Conservation (phyloP, 305 asterid species). For the Rubia balearica region DNA sequence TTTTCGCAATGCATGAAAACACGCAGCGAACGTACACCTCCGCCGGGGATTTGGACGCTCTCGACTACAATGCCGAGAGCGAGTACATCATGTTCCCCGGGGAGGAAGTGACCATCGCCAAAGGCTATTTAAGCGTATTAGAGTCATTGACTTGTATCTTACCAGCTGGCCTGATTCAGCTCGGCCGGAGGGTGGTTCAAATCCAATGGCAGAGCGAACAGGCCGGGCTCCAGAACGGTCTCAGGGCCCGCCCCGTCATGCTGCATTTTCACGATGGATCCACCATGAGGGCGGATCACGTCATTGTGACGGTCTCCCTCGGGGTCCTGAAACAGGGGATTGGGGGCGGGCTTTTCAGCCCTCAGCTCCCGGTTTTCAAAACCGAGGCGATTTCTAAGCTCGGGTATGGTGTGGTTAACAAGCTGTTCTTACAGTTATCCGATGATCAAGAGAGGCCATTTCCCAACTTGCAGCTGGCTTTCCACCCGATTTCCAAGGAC, state of each 20-base stretch:
- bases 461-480: constrained; percentile 66
- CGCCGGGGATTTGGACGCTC: constrained; percentile 45
- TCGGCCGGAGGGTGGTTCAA: constrained; percentile 47
- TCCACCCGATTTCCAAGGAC: constrained; percentile 34
- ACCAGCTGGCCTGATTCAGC: constrained; percentile 51
- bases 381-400: constrained; percentile 55
- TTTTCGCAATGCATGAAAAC: constrained; percentile 71
- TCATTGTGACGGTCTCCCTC: constrained; percentile 69
- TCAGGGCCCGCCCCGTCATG: constrained; percentile 37
- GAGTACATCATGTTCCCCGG: constrained; percentile 71
- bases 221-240: constrained; percentile 13
- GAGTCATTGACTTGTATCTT: constrained; percentile 52
- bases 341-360: constrained; percentile 42
- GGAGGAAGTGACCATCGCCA: constrained; percentile 67
- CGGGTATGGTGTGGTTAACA: constrained; percentile 78
- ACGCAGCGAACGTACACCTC: constrained; percentile 70
- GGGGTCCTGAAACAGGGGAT: constrained; percentile 69
- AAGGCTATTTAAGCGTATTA: constrained; percentile 57
- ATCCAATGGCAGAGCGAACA: constrained; percentile 46
- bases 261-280: constrained; percentile 67
- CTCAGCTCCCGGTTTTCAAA: constrained; percentile 56
- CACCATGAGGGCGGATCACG: constrained; percentile 60
- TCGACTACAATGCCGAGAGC: constrained; percentile 66
- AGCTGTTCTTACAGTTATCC: constrained; percentile 54
- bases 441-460: constrained; percentile 25